Conservation (phyloP, 495 filamentous ascomycete genomes). For the Aspergillus egyptiacus region DNA sequence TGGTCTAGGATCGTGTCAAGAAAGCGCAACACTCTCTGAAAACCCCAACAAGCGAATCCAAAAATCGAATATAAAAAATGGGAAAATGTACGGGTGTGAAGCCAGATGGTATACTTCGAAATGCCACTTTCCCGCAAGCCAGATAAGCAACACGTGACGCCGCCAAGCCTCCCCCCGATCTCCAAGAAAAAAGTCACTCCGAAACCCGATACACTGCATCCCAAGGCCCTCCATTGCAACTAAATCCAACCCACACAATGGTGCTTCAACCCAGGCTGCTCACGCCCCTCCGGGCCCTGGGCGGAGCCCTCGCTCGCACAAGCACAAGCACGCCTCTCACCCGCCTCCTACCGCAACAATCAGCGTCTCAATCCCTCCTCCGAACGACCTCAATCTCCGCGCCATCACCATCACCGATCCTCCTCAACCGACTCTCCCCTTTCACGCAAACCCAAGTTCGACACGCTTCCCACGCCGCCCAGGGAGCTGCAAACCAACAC, state of each 20-base stretch:
- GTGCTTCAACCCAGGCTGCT: conserved; percentile 42
- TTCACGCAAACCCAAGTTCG: conserved; percentile 45
- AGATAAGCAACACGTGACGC: conserved; percentile 18
- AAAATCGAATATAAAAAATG: background rate
- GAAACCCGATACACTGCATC: background rate
- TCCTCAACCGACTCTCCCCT: conserved; percentile 25
- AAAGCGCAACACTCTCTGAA: background rate
- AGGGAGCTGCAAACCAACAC: conserved; percentile 77
- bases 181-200: conserved; percentile 27
- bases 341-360: conserved; percentile 20
- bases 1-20: background rate
- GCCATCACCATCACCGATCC: conserved; percentile 19
- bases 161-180: conserved; percentile 28
- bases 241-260: conserved; percentile 7
- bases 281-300: conserved; percentile 37
- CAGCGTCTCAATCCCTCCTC: conserved; percentile 18
- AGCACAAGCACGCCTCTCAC: conserved; percentile 21
- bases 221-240: conserved; percentile 14
- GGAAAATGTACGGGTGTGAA: too few relatives aligned
- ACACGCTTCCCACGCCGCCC: conserved; percentile 77
- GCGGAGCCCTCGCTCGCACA: conserved; percentile 29
- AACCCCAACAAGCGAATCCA: too few relatives aligned
- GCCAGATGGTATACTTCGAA: conserved; percentile 3
- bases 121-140: conserved; percentile 6
- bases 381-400: conserved; percentile 37